phyloP scores from a whole-genome alignment of 2,329 filamentous ascomycete species.

The Ophiostoma ulmi region DNA sequence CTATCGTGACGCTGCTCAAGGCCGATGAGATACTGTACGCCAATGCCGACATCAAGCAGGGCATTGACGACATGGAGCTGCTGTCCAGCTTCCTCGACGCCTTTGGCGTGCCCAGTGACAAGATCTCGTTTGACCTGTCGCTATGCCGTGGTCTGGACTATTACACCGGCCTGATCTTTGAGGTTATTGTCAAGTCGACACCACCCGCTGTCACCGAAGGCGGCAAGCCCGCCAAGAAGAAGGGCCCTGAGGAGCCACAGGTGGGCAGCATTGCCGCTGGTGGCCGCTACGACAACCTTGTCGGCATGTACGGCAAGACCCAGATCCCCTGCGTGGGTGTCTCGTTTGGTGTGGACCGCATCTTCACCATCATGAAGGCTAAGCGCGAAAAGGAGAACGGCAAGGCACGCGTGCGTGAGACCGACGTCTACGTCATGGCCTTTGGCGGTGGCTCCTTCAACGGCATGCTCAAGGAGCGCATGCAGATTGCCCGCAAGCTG shows the following conservation, averaged over 20 bases:
- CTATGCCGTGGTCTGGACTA: slow-evolving; percentile 64
- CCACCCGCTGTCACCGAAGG: slow-evolving; percentile 31
- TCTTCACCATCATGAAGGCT: slow-evolving; percentile 86
- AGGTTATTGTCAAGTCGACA: slow-evolving; percentile 49
- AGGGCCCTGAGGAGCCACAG: slow-evolving; percentile 34
- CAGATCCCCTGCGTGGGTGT: slow-evolving; percentile 88
- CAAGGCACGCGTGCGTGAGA: slow-evolving; percentile 61
- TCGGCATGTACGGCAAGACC: slow-evolving; percentile 86
- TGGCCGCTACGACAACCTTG: slow-evolving; percentile 86
- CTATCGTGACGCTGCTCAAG: slow-evolving; percentile 68
- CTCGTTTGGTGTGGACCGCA: slow-evolving; percentile 91
- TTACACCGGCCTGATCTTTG: slow-evolving; percentile 78
- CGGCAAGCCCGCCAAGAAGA: slow-evolving; percentile 30
- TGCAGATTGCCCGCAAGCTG: slow-evolving; percentile 68
- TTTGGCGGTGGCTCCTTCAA: slow-evolving; percentile 70
- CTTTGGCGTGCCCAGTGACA: slow-evolving; percentile 61
- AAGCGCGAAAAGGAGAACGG: slow-evolving; percentile 48
- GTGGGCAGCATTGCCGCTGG: slow-evolving; percentile 86
- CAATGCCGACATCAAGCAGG: slow-evolving; percentile 71
- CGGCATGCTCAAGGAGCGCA: slow-evolving; percentile 76
- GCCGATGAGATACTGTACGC: slow-evolving; percentile 61
- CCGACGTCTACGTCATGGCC: slow-evolving; percentile 92
- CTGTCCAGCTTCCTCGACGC: slow-evolving; percentile 78
- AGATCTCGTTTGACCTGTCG: slow-evolving; percentile 82
- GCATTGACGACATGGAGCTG: slow-evolving; percentile 72